phyloP scores from a whole-genome alignment of 352 stramenopile genomes.

The Halophytophthora polymorphica region DNA sequence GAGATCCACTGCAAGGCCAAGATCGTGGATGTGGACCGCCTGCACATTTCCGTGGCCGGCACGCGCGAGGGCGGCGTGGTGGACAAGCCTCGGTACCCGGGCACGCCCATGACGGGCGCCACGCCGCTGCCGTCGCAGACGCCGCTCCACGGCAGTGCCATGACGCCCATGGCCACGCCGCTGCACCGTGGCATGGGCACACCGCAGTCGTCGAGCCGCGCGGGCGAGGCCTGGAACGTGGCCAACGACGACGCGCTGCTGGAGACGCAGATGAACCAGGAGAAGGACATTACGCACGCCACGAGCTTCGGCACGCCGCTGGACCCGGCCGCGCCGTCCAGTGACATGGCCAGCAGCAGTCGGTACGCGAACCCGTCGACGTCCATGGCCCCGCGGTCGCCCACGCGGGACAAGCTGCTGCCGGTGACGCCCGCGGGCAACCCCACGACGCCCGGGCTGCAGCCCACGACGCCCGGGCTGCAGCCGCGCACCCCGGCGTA shows the following conservation, averaged over 20 bases:
- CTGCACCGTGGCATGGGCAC: conserved; percentile 80
- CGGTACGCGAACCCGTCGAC: conserved; percentile 53
- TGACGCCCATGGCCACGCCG: conserved; percentile 86
- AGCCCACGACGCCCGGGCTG: conserved; percentile 78
- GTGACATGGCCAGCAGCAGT: conserved; percentile 43
- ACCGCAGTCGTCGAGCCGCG: conserved; percentile 56
- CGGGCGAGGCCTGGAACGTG: conserved; percentile 80
- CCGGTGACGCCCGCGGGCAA: conserved; percentile 69
- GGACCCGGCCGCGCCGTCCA: conserved; percentile 70
- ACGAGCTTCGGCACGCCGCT: conserved; percentile 83
- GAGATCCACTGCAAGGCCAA: conserved; percentile 91
- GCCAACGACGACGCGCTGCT: conserved; percentile 84
- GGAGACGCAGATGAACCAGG: conserved; percentile 87
- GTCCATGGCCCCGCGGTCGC: conserved; percentile 60
- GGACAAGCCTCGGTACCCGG: conserved; percentile 66
- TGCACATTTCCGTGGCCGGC: conserved; percentile 73
- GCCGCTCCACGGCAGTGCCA: conserved; percentile 76
- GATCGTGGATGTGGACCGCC: conserved; percentile 81
- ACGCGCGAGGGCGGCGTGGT: conserved; percentile 75
- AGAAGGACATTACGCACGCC: conserved; percentile 88
- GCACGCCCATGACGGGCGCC: conserved; percentile 71
- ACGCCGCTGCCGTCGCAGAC: conserved; percentile 83
- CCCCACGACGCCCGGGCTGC: conserved; percentile 73
- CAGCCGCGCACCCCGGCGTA: conserved; percentile 75
- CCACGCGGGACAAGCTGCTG: conserved; percentile 57